A percentile compares a stretch with the other conserved stretches of the same genome.
phyloP scores from a whole-genome alignment of 1,284 basidiomycete genomes.

The Takashimella tepidaria region DNA sequence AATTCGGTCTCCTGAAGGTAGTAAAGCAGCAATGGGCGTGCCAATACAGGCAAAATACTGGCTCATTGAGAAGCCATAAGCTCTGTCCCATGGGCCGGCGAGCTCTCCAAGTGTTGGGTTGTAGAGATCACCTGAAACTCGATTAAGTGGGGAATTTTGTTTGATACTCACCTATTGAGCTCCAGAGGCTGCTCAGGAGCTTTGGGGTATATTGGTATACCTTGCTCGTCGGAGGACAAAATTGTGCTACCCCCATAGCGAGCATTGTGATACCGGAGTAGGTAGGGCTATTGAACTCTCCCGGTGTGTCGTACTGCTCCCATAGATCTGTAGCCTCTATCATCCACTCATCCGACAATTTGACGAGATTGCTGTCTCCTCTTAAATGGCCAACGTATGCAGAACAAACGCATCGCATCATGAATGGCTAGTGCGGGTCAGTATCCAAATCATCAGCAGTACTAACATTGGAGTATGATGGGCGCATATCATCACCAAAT shows the following conservation, averaged over 20 bases:
- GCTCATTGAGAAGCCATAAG: conserved; percentile 19
- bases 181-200: conserved; percentile 10
- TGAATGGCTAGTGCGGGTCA: conserved; percentile 6
- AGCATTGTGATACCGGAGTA: conserved; percentile 20
- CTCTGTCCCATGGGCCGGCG: conserved; percentile 19
- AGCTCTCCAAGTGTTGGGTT: conserved; percentile 18
- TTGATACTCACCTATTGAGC: conserved; percentile 6
- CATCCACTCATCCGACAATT: conserved; percentile 10
- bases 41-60: conserved; percentile 18
- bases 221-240: conserved; percentile 4
- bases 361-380: conserved; percentile 6
- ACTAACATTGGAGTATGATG: conserved; percentile 17
- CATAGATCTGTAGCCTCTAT: conserved; percentile 8
- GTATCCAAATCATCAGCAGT: not conserved
- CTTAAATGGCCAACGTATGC: conserved; percentile 10
- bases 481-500: conserved; percentile 15
- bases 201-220: conserved; percentile 10
- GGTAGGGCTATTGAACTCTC: conserved; percentile 20
- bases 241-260: conserved; percentile 14
- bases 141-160: not conserved
- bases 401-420: conserved; percentile 13
- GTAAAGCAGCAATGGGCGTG: conserved; percentile 6
- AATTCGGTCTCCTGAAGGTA: conserved; percentile 1
- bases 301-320: conserved; percentile 10
- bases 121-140: conserved; percentile 13